Conservation (phyloP, 495 filamentous ascomycete genomes). For the Staphylotrichum tortipilum region DNA sequence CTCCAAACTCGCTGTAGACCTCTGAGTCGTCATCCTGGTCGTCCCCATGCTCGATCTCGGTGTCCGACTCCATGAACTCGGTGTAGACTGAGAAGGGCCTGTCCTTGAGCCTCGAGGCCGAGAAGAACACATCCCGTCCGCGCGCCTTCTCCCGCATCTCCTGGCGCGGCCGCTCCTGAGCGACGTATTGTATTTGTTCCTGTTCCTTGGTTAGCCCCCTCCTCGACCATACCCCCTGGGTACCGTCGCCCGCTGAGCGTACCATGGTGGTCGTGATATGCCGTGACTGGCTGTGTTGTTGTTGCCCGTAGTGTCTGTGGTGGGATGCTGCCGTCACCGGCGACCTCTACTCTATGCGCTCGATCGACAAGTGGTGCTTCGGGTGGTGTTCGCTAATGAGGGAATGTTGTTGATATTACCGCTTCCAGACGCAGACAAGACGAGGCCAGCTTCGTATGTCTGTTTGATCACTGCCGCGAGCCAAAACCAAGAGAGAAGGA, state of each 20-base stretch:
- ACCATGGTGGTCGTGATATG: slow-evolving; percentile 19
- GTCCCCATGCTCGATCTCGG: slow-evolving; percentile 50
- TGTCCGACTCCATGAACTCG: slow-evolving; percentile 68
- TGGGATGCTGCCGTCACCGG: slow-evolving; percentile 35
- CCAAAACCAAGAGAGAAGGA: slow-evolving; percentile 30
- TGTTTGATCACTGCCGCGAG: slow-evolving; percentile 12
- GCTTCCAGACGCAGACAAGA: slow-evolving; percentile 3
- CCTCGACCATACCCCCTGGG: too few species aligned
- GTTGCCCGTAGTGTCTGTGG: slow-evolving; percentile 1
- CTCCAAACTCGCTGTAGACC: slow-evolving; percentile 42
- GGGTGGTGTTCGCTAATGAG: background rate
- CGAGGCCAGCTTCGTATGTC: slow-evolving; percentile 13
- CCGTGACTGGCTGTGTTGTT: background rate
- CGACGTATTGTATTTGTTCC: slow-evolving; percentile 18
- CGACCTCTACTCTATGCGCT: slow-evolving; percentile 15
- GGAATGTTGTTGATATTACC: background rate
- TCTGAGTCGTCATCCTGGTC: slow-evolving; percentile 46
- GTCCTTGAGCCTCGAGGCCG: slow-evolving; percentile 25
- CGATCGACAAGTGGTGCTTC: background rate
- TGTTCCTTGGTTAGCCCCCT: slow-evolving; percentile 16
- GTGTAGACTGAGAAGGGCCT: slow-evolving; percentile 57
- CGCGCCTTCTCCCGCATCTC: slow-evolving; percentile 44
- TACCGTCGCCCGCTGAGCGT: background rate
- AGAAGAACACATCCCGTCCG: slow-evolving; percentile 39
- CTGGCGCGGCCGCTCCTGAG: slow-evolving; percentile 12